Base-by-base conservation (phyloP, 2,329 filamentous ascomycete genomes). In the Microdochium paspali region DNA sequence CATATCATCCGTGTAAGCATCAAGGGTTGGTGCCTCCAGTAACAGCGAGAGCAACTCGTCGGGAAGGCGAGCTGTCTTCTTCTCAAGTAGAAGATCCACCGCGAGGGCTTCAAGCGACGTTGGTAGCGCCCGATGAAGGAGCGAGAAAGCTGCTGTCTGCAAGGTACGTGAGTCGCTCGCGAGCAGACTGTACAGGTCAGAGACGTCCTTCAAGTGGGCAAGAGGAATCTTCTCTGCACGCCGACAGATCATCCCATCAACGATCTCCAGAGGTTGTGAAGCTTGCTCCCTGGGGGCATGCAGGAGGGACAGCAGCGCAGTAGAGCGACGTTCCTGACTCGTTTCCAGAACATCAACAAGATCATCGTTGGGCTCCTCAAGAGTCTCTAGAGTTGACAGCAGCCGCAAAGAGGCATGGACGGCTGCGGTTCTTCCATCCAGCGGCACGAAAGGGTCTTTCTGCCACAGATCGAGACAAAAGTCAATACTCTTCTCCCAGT, bases 1-100 rank as follows among this genome's bases (percentile, higher is more conserved):
- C 30, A 76, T 71, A 9, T 84, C 77, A 44, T 86, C 80, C 0
- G 77, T 72, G 43, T 89, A 78, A 12, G 73, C 72, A n/a, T 85
- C 77, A 2, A 87, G 71, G 0, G 82, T 82, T 1, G 91, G 87
- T 0, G 85, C 76, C 51, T 94, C 86, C 0, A 94, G 74, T 13
- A 97, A 74, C 1, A 97, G 73, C 0, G 89, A 94, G 0, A 96
- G 65, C 0, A 97, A 72, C 63, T 96, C 90, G 50, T 90, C 84
- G 0, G 93, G 90, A 1, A 98, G 72, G 45, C 77, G 79, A 6
- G 85, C 87, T 43, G 77, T 67, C 50, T 72, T 81, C 62, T 89
- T 86, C 28, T 89, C 84, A 1, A 90, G 63, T n/a, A 82, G 61
- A 2, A 76, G 76, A 52, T 95, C 85, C 26, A 97, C 74, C 0